phyloP scores from a whole-genome alignment of 345 rosid species.

The Eucalyptus decipiens region DNA sequence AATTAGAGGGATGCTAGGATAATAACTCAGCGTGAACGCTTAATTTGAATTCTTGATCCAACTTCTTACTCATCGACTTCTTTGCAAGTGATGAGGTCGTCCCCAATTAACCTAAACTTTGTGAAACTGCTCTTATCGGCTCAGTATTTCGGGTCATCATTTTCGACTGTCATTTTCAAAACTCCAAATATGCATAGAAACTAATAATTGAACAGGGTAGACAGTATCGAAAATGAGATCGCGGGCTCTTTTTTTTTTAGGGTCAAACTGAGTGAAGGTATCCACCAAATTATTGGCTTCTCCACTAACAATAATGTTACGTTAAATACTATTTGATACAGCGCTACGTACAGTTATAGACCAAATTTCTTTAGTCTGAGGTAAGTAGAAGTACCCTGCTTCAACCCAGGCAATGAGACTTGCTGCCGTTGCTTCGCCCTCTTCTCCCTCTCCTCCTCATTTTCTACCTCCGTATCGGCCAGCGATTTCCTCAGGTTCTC shows the following conservation, averaged over 20 bases:
- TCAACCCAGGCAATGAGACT: constrained; percentile 56
- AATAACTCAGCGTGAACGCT: neutral
- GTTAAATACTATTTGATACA: neutral
- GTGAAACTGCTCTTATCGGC: neutral
- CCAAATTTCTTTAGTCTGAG: constrained; percentile 81
- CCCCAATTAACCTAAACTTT: neutral
- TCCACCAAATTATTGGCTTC: neutral
- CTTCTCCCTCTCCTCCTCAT: constrained; percentile 27
- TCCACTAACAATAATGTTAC: neutral
- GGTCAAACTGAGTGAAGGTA: neutral
- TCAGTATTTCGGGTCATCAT: neutral
- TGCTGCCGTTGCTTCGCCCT: constrained; percentile 66
- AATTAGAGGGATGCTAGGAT: neutral
- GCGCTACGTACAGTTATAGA: constrained; percentile 42
- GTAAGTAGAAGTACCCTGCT: constrained; percentile 45
- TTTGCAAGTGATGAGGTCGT: neutral
- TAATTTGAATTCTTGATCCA: neutral
- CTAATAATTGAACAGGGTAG: neutral
- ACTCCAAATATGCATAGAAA: neutral
- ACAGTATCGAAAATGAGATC: neutral
- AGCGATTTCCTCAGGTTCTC: constrained; percentile 67
- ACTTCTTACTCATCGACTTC: neutral
- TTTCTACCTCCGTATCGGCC: constrained; percentile 47
- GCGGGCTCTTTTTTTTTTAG: neutral
- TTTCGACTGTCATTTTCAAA: neutral